Evolutionary conservation across 345 rosid genomes (phyloP).

Genomic region (Acer campestre): DNA sequence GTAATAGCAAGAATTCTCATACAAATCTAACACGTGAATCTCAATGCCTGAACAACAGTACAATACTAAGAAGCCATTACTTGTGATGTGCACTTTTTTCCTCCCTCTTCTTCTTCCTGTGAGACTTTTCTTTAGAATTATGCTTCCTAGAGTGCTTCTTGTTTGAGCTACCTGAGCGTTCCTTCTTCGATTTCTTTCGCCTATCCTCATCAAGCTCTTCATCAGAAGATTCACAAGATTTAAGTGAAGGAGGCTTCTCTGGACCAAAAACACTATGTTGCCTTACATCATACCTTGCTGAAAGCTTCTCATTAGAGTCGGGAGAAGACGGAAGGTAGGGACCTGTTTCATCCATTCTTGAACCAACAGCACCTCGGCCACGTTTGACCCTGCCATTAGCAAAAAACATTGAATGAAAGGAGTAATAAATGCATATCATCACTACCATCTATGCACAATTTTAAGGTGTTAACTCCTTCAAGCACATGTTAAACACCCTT

Average conservation of each 20-base stretch:
- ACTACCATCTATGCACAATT: not conserved
- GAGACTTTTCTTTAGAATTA: slow-evolving; percentile 44
- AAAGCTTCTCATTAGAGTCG: slow-evolving; percentile 29
- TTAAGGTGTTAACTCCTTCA: too few relatives aligned
- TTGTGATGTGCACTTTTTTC: slow-evolving; percentile 32
- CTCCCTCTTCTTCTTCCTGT: slow-evolving; percentile 45
- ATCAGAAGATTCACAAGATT: slow-evolving; percentile 33
- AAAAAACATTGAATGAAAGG: not conserved
- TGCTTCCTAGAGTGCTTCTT: slow-evolving; percentile 52
- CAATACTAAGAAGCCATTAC: not conserved
- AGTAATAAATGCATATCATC: not conserved
- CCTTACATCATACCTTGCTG: slow-evolving; percentile 28
- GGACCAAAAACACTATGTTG: slow-evolving; percentile 49
- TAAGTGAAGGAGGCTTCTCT: slow-evolving; percentile 44
- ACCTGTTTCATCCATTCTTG: slow-evolving; percentile 94
- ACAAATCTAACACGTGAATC: not conserved
- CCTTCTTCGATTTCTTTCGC: slow-evolving; percentile 40
- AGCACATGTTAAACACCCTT: too few relatives aligned
- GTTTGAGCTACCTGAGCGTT: slow-evolving; percentile 34
- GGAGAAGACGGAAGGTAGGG: slow-evolving; percentile 58
- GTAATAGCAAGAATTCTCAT: not conserved
- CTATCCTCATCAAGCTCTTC: slow-evolving; percentile 38
- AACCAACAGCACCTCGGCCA: slow-evolving; percentile 87
- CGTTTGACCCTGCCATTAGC: slow-evolving; percentile 62
- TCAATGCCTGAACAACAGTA: not conserved